These are phyloP conservation scores for Diaporthe citri DNA, from an alignment of 2,329 filamentous ascomycete genomes.

Conservation along the genomic window DNA sequence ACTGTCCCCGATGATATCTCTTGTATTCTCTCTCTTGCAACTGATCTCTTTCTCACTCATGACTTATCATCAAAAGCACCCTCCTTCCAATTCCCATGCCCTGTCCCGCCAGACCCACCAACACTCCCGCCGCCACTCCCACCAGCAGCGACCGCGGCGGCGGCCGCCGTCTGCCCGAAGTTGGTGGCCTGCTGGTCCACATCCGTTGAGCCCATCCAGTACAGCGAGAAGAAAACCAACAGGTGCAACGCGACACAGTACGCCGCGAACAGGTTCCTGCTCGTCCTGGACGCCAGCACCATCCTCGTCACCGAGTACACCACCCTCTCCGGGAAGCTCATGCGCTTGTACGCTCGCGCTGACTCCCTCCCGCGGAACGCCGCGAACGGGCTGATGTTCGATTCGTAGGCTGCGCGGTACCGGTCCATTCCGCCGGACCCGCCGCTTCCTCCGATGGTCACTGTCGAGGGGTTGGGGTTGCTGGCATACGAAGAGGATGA, in stretches of 20 bases:
- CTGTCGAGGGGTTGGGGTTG: constrained; percentile 82
- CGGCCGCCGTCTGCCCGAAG: constrained; percentile 62
- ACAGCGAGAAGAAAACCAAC: constrained; percentile 87
- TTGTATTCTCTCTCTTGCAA: neutral
- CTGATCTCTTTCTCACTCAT: neutral
- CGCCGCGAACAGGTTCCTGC: constrained; percentile 91
- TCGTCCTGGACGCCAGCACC: constrained; percentile 89
- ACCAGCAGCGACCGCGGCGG: constrained; percentile 59
- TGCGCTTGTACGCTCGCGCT: constrained; percentile 88
- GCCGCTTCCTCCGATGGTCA: constrained; percentile 68
- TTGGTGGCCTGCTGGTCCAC: constrained; percentile 72
- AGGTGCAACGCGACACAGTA: constrained; percentile 93
- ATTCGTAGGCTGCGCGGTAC: constrained; percentile 93
- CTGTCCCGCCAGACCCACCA: constrained; percentile 48
- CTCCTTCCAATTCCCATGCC: constrained; percentile 65
- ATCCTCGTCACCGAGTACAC: constrained; percentile 93
- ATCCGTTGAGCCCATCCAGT: constrained; percentile 81
- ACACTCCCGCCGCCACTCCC: constrained; percentile 51
- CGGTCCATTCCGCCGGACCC: constrained; percentile 74
- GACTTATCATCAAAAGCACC: constrained; percentile 63
- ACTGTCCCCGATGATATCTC: neutral
- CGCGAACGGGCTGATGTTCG: constrained; percentile 94
- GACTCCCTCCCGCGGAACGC: constrained; percentile 96
- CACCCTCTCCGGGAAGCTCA: constrained; percentile 90
- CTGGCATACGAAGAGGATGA: constrained; percentile 72